Base-by-base conservation (phyloP, 176 grass and related monocot genomes). In the Thalia dealbata region DNA sequence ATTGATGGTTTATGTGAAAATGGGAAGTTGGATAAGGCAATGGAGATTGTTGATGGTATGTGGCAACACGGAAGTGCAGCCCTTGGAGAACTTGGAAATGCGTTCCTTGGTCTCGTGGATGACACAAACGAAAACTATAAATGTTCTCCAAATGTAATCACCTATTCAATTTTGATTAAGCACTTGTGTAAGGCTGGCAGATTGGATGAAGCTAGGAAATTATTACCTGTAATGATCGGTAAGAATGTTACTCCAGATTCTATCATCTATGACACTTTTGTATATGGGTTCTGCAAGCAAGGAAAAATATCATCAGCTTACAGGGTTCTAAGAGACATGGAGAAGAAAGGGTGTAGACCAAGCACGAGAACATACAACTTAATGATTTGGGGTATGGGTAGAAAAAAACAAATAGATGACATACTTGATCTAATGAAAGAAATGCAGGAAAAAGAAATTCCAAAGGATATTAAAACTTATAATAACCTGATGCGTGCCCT, bases 251-350 rank as follows among this genome's bases (percentile, higher is more conserved):
- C 61, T 75, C 89, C 86, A 41, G 89, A 96, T 84, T 82, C 93
- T 50, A 66, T 92, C 43, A 83, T 88, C 76, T 97, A 92, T 74
- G 93, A 92, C 65, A 90, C 75, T 52, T 97, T 97, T 78, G 80
- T 97, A 80, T 78, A 82, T 14, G 74, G 81, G 23, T 97, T 86
- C 72, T 97, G 93, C 73, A 86, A 82, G 73, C 84, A 92, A 30
- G 93, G 89, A 50, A 97, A 88, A 78, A 83, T 86, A 12, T 82
- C 85, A 41, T 84, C 75, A 25, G 89, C 93, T 84, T 81, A 79
- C 81, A 97, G 90, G 73, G 93, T 92, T 75, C 72, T 97, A 59
- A 92, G 82, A 41, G 93, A 92, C 61, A 97, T 97, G 93, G 89
- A 90, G 70, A 97, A 85, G 77, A 97, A 88, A 82, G 78, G 87